These are phyloP conservation scores for Fusarium solani-melongenae DNA, from an alignment of 2,329 filamentous ascomycete species.

Conservation along the genomic window DNA sequence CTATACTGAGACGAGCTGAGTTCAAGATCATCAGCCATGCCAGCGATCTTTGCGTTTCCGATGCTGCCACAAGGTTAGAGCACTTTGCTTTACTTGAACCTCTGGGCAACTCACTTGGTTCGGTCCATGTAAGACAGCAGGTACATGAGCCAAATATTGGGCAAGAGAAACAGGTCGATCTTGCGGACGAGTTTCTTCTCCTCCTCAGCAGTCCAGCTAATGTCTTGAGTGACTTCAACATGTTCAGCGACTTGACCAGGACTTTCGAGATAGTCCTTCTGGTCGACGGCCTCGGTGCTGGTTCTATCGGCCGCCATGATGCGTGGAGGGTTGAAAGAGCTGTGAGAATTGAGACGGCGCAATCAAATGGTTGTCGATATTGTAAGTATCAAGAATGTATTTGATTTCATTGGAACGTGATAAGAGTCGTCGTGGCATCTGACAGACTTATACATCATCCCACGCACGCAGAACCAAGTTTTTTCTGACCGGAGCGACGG, in stretches of 20 bases:
- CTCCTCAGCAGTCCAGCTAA: conserved; percentile 36
- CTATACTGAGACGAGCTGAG: conserved; percentile 72
- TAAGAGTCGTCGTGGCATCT: neutral
- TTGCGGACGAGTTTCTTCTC: conserved; percentile 50
- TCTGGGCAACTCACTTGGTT: conserved; percentile 66
- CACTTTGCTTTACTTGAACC: conserved; percentile 58
- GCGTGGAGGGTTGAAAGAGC: neutral
- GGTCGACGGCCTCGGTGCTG: neutral
- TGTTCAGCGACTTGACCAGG: conserved; percentile 27
- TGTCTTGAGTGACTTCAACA: conserved; percentile 4
- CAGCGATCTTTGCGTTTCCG: conserved; percentile 65
- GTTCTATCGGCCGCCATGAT: neutral
- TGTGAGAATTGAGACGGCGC: neutral
- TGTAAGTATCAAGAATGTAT: too few relatives aligned
- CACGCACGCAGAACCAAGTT: neutral
- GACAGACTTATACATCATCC: neutral
- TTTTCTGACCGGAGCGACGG: neutral
- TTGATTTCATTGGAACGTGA: neutral
- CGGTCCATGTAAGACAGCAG: conserved; percentile 69
- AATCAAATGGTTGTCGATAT: neutral
- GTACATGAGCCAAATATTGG: conserved; percentile 69
- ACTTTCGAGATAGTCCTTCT: conserved; percentile 4
- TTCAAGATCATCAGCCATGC: conserved; percentile 52
- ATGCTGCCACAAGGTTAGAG: conserved; percentile 39
- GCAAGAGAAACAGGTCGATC: conserved; percentile 54